These are phyloP conservation scores for Wickerhamomyces chaumierensis DNA, from an alignment of 805 yeast genomes.

Conservation along the genomic window DNA sequence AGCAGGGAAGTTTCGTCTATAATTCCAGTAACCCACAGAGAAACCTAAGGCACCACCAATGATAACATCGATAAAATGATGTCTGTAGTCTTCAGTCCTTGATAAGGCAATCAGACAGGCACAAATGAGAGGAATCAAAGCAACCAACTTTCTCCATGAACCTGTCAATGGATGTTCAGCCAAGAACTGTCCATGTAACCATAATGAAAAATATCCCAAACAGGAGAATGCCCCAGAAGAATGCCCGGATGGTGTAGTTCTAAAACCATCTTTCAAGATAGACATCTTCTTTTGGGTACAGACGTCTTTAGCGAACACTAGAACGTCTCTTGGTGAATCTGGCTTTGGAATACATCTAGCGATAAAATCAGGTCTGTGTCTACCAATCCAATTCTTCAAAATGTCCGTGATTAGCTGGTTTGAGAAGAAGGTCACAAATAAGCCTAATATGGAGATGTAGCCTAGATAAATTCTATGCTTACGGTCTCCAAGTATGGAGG, in stretches of 20 bases:
- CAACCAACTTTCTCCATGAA: slow-evolving; percentile 48
- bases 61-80: slow-evolving; percentile 78
- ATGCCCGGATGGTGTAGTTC: slow-evolving; percentile 80
- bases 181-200: slow-evolving; percentile 58
- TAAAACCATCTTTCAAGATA: slow-evolving; percentile 54
- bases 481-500: slow-evolving; percentile 26
- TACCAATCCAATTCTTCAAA: slow-evolving; percentile 75
- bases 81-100: slow-evolving; percentile 87
- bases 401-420: slow-evolving; percentile 60
- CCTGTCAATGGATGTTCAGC: slow-evolving; percentile 39
- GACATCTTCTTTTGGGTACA: slow-evolving; percentile 42
- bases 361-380: slow-evolving; percentile 87
- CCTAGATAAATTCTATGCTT: slow-evolving; percentile 48
- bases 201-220: slow-evolving; percentile 47
- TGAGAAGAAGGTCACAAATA: slow-evolving; percentile 44
- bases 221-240: slow-evolving; percentile 64
- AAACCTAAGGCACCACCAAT: slow-evolving; percentile 64
- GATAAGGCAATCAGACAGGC: slow-evolving; percentile 75
- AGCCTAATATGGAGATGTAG: slow-evolving; percentile 57
- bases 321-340: slow-evolving; percentile 41
- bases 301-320: slow-evolving; percentile 53
- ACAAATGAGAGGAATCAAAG: slow-evolving; percentile 45
- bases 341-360: slow-evolving; percentile 68
- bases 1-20: slow-evolving; percentile 30
- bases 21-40: slow-evolving; percentile 36